phyloP scores from a whole-genome alignment of 1,284 basidiomycete species.

The Peniophora sp. region DNA sequence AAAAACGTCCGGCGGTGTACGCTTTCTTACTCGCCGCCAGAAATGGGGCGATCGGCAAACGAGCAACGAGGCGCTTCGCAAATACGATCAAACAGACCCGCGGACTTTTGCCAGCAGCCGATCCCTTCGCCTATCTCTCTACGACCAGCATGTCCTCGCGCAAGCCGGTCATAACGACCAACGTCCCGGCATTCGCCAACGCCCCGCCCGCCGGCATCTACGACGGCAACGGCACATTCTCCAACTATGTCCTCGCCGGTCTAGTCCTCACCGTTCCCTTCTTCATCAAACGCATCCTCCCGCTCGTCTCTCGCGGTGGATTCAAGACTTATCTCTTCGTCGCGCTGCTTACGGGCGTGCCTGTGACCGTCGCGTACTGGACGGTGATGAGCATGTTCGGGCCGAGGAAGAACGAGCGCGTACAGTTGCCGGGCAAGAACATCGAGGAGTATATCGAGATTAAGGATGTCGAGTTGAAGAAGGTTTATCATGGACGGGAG shows the following conservation, averaged over 20 bases:
- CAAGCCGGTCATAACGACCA: constrained; percentile 47
- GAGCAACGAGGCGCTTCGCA: no score
- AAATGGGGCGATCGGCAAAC: no score
- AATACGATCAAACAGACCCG: no score
- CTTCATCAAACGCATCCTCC: constrained; percentile 71
- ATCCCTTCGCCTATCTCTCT: no score
- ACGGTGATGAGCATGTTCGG: constrained; percentile 80
- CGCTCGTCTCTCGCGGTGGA: constrained; percentile 71
- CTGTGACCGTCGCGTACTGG: constrained; percentile 88
- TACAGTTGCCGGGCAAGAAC: constrained; percentile 77
- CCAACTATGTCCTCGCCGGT: constrained; percentile 73
- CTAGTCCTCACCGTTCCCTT: constrained; percentile 76
- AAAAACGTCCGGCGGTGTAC: no score
- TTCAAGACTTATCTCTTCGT: constrained; percentile 84
- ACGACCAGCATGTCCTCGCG: not conserved
- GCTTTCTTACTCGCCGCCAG: no score
- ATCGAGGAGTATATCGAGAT: constrained; percentile 90
- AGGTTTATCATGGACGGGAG: constrained; percentile 71
- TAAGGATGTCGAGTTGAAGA: constrained; percentile 76
- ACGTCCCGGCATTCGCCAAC: constrained; percentile 70
- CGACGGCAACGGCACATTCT: constrained; percentile 83
- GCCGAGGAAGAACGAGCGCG: constrained; percentile 80
- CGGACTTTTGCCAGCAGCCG: no score
- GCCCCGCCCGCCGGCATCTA: constrained; percentile 77
- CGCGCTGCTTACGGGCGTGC: constrained; percentile 67